phyloP scores from a whole-genome alignment of 75 land plant genomes.

The Sequoia sempervirens region DNA sequence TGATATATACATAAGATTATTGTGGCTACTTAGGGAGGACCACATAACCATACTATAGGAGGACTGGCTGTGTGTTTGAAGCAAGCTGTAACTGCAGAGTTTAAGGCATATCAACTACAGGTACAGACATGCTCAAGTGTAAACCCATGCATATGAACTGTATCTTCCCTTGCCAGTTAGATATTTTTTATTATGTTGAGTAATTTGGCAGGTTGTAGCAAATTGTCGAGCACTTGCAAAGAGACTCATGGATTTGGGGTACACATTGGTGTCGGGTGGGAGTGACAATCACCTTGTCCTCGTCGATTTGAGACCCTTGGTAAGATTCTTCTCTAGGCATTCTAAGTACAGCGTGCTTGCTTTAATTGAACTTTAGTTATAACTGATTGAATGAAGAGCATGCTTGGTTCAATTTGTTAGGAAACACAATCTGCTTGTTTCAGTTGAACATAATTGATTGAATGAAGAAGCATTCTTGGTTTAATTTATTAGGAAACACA shows the following conservation, averaged over 20 bases:
- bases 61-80: constrained; percentile 86
- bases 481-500: not conserved
- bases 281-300: constrained; percentile 92
- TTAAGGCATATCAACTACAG: constrained; percentile 71
- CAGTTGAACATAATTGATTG: not conserved
- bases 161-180: not conserved
- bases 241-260: constrained; percentile 62
- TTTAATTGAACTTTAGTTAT: not conserved
- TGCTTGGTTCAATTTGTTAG: not conserved
- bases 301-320: constrained; percentile 86
- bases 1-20: not conserved
- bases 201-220: constrained; percentile 49
- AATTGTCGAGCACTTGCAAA: constrained; percentile 83
- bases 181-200: constrained; percentile 1
- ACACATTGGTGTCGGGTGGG: constrained; percentile 88
- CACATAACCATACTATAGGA: constrained; percentile 92
- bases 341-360: not conserved
- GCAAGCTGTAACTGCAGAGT: constrained; percentile 69
- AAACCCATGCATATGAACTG: not conserved
- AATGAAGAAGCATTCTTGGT: too few species aligned
- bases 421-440: not conserved
- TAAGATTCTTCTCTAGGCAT: constrained; percentile 18
- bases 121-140: constrained; percentile 18
- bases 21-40: constrained; percentile 69
- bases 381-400: not conserved